Base-by-base conservation (phyloP, 257 asterid genomes). In the Petrea volubilis region DNA sequence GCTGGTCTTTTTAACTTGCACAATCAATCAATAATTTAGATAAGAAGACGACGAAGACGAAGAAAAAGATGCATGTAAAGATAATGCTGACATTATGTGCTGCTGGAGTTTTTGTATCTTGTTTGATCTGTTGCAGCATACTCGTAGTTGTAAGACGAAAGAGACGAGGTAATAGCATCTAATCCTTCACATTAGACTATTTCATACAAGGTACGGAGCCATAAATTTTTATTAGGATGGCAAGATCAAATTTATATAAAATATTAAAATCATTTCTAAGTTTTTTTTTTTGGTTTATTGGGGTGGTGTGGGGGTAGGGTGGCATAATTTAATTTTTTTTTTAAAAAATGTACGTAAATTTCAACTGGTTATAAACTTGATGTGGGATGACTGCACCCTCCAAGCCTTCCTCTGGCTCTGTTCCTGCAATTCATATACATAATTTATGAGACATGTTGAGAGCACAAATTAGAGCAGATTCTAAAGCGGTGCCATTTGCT, bases 41-140 rank as follows among this genome's bases (percentile, higher is more conserved):
- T 9, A 17, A 5, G 53, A 47, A 13, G 31, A 56, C 51, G 41
- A 11, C 20, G 72, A 21, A 52, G 60, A 49, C 65, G 38, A 24
- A 59, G 31, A 64, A 21, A 23, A 65, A 34, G 49, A 41, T 14
- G 34, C 51, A 64, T 17, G 17, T 5, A 40, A 73, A 15, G 64
- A 7, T 78, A 27, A 34, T 72, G 51, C 21, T 78, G 40, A 25
- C 68, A 33, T 78, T 64, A 46, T 34, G 49, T 33, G 64, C 47
- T 18, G 13, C 51, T 61, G 82, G 72, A 24, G 31, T 73, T 53
- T 17, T 73, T 6, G 21, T 73, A 43, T 73, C 57, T 3, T 44
- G 61, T 18, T 24, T 67, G 1, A 50, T 73, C 24, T 44, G 25
- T 34, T 74, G 58, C 28, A 72, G 49, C 43, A 3, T 58, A n/a